Evolutionary conservation across 371 early-diverging fungal genomes (phyloP).

Genomic region (Haplosporangium sp.): DNA sequence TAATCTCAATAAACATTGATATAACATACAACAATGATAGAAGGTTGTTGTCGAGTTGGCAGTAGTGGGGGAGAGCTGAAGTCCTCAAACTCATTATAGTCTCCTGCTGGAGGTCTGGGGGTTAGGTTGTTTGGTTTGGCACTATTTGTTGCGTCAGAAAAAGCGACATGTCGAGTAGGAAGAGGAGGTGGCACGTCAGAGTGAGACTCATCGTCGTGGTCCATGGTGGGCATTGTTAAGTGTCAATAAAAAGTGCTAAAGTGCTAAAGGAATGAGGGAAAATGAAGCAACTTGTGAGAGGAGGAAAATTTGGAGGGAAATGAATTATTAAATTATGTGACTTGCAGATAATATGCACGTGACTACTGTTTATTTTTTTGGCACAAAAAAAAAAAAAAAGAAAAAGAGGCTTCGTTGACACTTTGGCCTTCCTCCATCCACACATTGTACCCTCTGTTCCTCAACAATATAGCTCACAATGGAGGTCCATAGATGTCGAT

Average conservation of each 20-base stretch:
- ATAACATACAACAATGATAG: conserved; percentile 17
- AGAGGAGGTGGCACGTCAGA: conserved; percentile 13
- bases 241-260: conserved; percentile 6
- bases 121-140: conserved; percentile 17
- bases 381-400: conserved; percentile 21
- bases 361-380: conserved; percentile 31
- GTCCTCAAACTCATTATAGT: not conserved
- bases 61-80: conserved; percentile 16
- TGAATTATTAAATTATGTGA: conserved; percentile 1
- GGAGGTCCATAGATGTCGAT: conserved; percentile 92
- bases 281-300: too few species aligned
- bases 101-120: not conserved
- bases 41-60: conserved; percentile 13
- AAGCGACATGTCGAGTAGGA: conserved; percentile 10
- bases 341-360: conserved; percentile 14
- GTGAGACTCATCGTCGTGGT: not conserved
- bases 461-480: conserved; percentile 44
- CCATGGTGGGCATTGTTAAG: not conserved
- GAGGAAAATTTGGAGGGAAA: too few species aligned
- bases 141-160: not conserved
- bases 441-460: conserved; percentile 7
- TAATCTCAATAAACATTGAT: not conserved
- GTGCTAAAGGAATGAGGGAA: not conserved
- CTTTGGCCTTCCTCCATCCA: conserved; percentile 19
- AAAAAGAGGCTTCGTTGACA: conserved; percentile 1